Percentiles rank a stretch among this genome's conserved stretches.
These are phyloP conservation scores for Lactarius evosmus DNA, from an alignment of 768 basidiomycete genomes.

Conservation along the genomic window DNA sequence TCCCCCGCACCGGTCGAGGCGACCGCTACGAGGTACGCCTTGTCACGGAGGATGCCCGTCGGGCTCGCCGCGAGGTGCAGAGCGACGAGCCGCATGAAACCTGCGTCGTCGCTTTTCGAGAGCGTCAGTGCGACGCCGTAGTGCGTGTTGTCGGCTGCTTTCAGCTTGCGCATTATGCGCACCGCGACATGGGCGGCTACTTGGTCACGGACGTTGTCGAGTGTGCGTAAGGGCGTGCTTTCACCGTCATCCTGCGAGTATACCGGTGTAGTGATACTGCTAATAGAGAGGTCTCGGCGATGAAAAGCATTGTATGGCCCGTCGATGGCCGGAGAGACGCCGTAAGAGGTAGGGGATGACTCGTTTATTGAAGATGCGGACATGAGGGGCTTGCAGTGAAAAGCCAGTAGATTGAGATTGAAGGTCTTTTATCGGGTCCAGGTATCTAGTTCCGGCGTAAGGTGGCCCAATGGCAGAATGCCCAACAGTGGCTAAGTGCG, in stretches of 20 bases:
- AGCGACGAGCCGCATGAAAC: conserved; percentile 57
- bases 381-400: conserved; percentile 6
- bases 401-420: background rate
- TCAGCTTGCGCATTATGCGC: conserved; percentile 49
- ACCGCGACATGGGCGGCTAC: conserved; percentile 57
- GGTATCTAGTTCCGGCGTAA: background rate
- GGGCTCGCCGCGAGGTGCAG: conserved; percentile 47
- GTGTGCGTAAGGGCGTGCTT: conserved; percentile 38
- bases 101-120: conserved; percentile 52
- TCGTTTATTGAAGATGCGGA: conserved; percentile 7
- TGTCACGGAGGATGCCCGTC: conserved; percentile 38
- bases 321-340: conserved; percentile 15
- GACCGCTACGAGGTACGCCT: conserved; percentile 50
- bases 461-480: conserved; percentile 3
- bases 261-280: conserved; percentile 23
- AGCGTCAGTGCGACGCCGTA: conserved; percentile 61
- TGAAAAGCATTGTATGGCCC: conserved; percentile 10
- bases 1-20: conserved; percentile 43
- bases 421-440: background rate
- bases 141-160: conserved; percentile 49
- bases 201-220: conserved; percentile 59
- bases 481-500: too few relatives aligned
- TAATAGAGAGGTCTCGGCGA: conserved; percentile 15
- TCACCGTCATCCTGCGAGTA: conserved; percentile 20
- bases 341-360: conserved; percentile 26